Conservation (phyloP, 2,329 filamentous ascomycete species). For the Metarhizium guizhouense region DNA sequence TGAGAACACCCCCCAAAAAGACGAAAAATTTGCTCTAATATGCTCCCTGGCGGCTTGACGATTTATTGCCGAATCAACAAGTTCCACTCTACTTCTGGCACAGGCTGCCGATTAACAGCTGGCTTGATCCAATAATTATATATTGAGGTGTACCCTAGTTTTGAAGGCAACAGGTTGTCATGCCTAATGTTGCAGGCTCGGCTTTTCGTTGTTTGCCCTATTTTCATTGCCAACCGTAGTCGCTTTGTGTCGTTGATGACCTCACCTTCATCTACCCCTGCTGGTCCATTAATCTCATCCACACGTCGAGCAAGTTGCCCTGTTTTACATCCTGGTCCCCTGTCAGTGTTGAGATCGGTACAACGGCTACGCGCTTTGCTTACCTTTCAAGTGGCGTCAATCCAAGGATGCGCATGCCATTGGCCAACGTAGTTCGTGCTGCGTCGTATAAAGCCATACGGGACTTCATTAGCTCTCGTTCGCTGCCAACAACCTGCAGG, state of each 20-base stretch:
- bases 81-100: not conserved
- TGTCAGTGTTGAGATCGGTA: not conserved
- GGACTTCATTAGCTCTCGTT: conserved; percentile 55
- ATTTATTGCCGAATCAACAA: not conserved
- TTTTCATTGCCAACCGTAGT: not conserved
- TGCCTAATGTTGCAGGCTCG: not conserved
- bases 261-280: not conserved
- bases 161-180: not conserved
- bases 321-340: conserved; percentile 4
- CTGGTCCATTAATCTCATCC: too few species aligned
- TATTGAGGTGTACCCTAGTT: not conserved
- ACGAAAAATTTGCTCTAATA: not conserved
- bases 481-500: conserved; percentile 71
- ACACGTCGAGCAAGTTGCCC: not conserved
- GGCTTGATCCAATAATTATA: not conserved
- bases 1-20: not conserved
- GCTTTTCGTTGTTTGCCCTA: not conserved
- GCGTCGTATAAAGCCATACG: conserved; percentile 54
- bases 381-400: conserved; percentile 62
- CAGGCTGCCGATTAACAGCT: not conserved
- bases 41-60: not conserved
- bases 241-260: not conserved
- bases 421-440: conserved; percentile 65
- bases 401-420: conserved; percentile 76
- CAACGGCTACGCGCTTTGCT: conserved; percentile 3